Percentiles rank a stretch among this genome's conserved stretches.
Conservation (phyloP, 208 protist species). For the Spironucleus salmonicida region DNA sequence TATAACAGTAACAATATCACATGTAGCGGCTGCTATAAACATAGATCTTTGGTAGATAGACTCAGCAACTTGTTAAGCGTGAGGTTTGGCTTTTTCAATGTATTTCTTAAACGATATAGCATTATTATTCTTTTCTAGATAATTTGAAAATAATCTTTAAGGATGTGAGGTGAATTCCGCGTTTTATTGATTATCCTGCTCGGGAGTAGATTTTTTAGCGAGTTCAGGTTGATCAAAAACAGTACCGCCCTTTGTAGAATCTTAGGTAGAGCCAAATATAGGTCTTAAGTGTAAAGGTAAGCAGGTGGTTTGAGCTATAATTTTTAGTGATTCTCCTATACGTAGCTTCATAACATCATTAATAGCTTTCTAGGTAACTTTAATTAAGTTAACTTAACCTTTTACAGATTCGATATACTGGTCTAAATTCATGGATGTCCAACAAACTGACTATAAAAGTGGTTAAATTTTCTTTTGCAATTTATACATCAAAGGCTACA, state of each 20-base stretch:
- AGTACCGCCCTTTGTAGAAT: neutral
- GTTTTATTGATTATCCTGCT: slow-evolving; percentile 15
- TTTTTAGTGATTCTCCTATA: neutral
- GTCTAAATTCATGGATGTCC: slow-evolving; percentile 75
- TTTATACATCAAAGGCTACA: slow-evolving; percentile 66
- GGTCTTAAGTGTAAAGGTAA: neutral
- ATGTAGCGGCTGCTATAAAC: slow-evolving; percentile 48
- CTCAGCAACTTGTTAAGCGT: neutral
- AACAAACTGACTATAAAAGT: neutral
- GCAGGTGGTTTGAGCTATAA: neutral
- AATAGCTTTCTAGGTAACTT: neutral
- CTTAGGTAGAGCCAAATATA: neutral
- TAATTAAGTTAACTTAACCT: neutral
- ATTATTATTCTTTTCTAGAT: slow-evolving; percentile 5
- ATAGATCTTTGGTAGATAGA: slow-evolving; percentile 46
- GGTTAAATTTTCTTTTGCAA: slow-evolving; percentile 66
- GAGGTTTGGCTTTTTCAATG: slow-evolving; percentile 25
- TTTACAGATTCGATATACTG: slow-evolving; percentile 59
- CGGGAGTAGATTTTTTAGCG: neutral
- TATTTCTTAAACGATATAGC: slow-evolving; percentile 29
- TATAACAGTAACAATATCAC: slow-evolving; percentile 50
- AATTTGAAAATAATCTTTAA: neutral
- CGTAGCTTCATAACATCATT: neutral
- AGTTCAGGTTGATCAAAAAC: slow-evolving; percentile 4
- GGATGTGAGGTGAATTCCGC: neutral